phyloP scores from a whole-genome alignment of 768 basidiomycete genomes.

The Amanita pallidorosea region DNA sequence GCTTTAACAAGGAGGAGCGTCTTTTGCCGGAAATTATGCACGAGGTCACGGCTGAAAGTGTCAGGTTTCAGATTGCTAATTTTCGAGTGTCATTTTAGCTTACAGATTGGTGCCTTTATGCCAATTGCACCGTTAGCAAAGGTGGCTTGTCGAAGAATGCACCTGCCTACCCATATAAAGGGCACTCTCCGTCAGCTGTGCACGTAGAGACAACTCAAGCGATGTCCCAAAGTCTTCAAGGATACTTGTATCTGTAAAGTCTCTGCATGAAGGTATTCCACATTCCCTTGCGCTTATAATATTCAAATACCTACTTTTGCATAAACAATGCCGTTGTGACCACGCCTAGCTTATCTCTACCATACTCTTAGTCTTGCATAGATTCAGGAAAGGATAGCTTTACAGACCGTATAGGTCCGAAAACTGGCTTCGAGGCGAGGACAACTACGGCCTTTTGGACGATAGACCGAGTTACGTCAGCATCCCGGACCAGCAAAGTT shows the following conservation, averaged over 20 bases:
- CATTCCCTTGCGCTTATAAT: neutral
- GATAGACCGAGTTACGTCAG: conserved; percentile 88
- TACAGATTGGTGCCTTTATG: conserved; percentile 61
- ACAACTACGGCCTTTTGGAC: conserved; percentile 98
- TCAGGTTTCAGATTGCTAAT: conserved; percentile 3
- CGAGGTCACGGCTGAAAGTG: conserved; percentile 66
- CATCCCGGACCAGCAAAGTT: conserved; percentile 62
- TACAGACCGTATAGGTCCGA: conserved; percentile 80
- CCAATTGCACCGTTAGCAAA: neutral
- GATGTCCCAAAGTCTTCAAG: conserved; percentile 80
- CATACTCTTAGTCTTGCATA: neutral
- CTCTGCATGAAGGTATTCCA: conserved; percentile 27
- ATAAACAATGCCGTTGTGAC: conserved; percentile 88
- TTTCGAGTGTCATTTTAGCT: conserved; percentile 12
- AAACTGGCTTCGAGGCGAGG: conserved; percentile 80
- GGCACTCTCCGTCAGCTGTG: conserved; percentile 83
- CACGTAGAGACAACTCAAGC: conserved; percentile 63
- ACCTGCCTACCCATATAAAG: conserved; percentile 80
- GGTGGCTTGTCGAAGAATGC: neutral
- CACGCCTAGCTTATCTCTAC: conserved; percentile 85
- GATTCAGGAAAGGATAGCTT: neutral
- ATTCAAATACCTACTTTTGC: conserved; percentile 45
- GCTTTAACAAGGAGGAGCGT: conserved; percentile 92
- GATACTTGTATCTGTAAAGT: conserved; percentile 82
- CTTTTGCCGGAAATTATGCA: conserved; percentile 88